These are phyloP conservation scores for Leishmania arabica DNA, from an alignment of 208 protist genomes.

Conservation along the genomic window DNA sequence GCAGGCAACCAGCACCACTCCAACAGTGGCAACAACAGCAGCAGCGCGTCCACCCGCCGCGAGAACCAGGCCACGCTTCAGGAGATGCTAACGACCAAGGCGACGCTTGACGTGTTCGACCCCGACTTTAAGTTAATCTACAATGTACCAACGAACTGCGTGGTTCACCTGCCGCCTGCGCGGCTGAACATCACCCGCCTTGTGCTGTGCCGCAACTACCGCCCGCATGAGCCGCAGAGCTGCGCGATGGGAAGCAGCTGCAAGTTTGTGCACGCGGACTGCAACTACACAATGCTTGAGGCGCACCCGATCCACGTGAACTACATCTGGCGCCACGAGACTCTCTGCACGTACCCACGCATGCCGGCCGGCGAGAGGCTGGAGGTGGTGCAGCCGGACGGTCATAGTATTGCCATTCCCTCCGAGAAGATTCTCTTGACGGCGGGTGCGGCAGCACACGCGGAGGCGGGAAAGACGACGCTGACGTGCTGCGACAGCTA, in stretches of 20 bases:
- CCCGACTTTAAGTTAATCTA: constrained; percentile 68
- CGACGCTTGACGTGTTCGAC: constrained; percentile 56
- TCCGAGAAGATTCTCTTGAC: constrained; percentile 47
- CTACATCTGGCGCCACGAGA: constrained; percentile 76
- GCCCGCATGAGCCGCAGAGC: constrained; percentile 39
- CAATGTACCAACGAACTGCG: constrained; percentile 48
- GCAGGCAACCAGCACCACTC: background rate
- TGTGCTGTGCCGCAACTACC: constrained; percentile 81
- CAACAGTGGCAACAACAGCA: constrained; percentile 1
- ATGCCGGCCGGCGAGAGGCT: constrained; percentile 32
- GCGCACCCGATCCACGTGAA: constrained; percentile 81
- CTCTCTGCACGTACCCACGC: constrained; percentile 68
- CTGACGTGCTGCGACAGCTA: constrained; percentile 26
- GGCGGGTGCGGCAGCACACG: constrained; percentile 6
- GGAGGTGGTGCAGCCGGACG: constrained; percentile 29
- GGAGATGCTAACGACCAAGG: constrained; percentile 9
- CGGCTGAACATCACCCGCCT: constrained; percentile 87
- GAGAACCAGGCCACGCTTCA: constrained; percentile 13
- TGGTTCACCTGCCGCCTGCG: constrained; percentile 66
- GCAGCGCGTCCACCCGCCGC: background rate
- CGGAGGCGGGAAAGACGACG: background rate
- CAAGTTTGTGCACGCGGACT: constrained; percentile 85
- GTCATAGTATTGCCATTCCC: constrained; percentile 26
- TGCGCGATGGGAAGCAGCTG: constrained; percentile 68
- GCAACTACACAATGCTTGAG: constrained; percentile 47